Percentiles rank a stretch among this genome's conserved stretches.
These are phyloP conservation scores for Suillus weaverae DNA, from an alignment of 768 basidiomycete species.

Conservation along the genomic window DNA sequence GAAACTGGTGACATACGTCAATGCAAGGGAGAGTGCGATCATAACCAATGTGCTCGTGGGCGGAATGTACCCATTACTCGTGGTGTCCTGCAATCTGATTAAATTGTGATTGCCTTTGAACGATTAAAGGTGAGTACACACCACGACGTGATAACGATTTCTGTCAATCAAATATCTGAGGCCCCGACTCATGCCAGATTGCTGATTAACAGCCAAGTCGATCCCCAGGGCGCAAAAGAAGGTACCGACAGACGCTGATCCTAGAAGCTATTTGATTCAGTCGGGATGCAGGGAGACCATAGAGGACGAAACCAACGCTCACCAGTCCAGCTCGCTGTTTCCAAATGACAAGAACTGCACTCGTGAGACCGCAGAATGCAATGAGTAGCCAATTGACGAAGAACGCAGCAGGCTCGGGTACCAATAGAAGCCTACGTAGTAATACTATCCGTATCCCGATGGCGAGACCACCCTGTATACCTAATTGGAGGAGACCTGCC, in stretches of 20 bases:
- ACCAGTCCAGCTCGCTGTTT: conserved; percentile 53
- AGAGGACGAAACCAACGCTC: conserved; percentile 22
- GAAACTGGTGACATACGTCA: conserved; percentile 47
- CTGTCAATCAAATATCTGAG: conserved; percentile 64
- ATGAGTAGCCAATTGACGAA: conserved; percentile 56
- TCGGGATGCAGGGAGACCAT: background rate
- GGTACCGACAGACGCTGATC: conserved; percentile 60
- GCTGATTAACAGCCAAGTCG: conserved; percentile 57
- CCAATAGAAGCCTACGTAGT: conserved; percentile 48
- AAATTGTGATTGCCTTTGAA: conserved; percentile 7
- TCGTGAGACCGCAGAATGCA: conserved; percentile 42
- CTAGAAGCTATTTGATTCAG: conserved; percentile 9
- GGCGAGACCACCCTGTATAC: conserved; percentile 56
- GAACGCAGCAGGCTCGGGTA: conserved; percentile 37
- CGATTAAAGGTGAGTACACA: conserved; percentile 29
- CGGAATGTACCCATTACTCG: conserved; percentile 50
- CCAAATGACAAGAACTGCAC: conserved; percentile 43
- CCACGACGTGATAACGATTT: conserved; percentile 56
- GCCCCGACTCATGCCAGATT: conserved; percentile 63
- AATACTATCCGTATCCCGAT: conserved; percentile 56
- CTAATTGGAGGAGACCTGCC: conserved; percentile 47
- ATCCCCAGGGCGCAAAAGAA: conserved; percentile 57
- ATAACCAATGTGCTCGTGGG: conserved; percentile 49
- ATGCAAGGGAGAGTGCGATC: conserved; percentile 50
- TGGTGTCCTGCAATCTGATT: conserved; percentile 42